Percentiles rank a stretch among this genome's conserved stretches.
These are phyloP conservation scores for Anisodus tanguticus DNA, from an alignment of 257 asterid species.

Conservation along the genomic window DNA sequence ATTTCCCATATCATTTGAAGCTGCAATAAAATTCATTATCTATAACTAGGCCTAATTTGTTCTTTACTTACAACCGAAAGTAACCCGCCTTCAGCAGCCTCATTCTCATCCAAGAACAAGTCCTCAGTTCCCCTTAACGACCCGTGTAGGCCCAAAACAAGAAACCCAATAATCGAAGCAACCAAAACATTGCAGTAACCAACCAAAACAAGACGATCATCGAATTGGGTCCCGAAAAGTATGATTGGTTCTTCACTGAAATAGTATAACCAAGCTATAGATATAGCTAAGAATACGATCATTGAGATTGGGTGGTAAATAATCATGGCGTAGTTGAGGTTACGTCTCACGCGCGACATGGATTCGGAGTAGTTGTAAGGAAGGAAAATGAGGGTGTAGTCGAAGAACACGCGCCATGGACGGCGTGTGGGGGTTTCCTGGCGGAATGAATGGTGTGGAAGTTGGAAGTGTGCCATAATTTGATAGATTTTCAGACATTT, in stretches of 20 bases:
- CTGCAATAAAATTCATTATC: too few relatives aligned
- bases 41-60: constrained; percentile 29
- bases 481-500: constrained; percentile 30
- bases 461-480: constrained; percentile 41
- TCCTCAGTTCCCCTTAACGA: constrained; percentile 69
- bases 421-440: constrained; percentile 55
- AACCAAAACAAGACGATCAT: constrained; percentile 65
- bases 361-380: constrained; percentile 68
- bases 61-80: constrained; percentile 65
- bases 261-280: constrained; percentile 65
- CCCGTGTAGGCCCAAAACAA: constrained; percentile 60
- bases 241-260: constrained; percentile 64
- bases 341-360: constrained; percentile 67
- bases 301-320: constrained; percentile 82
- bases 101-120: constrained; percentile 75
- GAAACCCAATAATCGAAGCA: constrained; percentile 63
- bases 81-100: constrained; percentile 76
- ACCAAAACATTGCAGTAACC: constrained; percentile 70
- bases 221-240: constrained; percentile 48
- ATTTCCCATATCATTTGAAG: neutral
- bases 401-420: constrained; percentile 70
- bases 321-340: constrained; percentile 66
- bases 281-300: constrained; percentile 64
- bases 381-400: constrained; percentile 53
- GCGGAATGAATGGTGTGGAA: constrained; percentile 32